Evolutionary conservation across 139 green algal genomes (phyloP), one percentile per base, ranked within the genome.

Genomic region (Chlamydomonas sphaeroides): DNA sequence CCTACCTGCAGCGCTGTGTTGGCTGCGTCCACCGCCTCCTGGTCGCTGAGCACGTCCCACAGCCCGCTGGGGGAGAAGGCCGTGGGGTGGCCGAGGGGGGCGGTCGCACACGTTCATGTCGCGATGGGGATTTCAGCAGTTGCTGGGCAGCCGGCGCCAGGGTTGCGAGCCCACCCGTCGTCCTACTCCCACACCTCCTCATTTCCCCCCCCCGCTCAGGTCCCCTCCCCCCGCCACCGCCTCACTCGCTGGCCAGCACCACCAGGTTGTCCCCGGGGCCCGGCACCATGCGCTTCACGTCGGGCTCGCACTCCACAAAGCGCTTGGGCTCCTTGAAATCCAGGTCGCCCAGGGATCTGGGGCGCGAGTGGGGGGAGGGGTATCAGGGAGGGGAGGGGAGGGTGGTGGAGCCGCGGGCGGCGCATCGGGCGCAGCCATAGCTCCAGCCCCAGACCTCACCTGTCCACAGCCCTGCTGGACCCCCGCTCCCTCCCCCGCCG

Each of bases 271-370:
- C 83, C 14, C 75, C 83, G 11, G 83, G 75, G 30, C 4, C 21
- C 2, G 68, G 83, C 35, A 84, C 59, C 66, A 72, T 57, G 11
- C 83, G 75, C 75, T 0, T 8, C 42, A 95, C 91, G 45, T 95
- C 92, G 3, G 92, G 92, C 51, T 87, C 74, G 65, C 80, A 86
- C 70, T 92, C 87, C 59, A 94, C 80, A 41, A 79, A 93, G 41
- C 84, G 68, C 7, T 45, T 45, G 0, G 92, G 92, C 88, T 95
- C 92, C 86, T 95, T 95, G 88, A 96, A 96, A 39, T 94, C 90
- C 1, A 94, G 84, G 69, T 95, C 92, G 18, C 92, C 92, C 67
- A 95, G 83, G 11, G 85, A 92, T 66, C 90, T 89, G 28, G 26
- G 85, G 26, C 90, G 83, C 45, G n/a, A n/a, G n/a, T n/a, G n/a